Evolutionary conservation across 805 yeast species (phyloP).

Genomic region (Kazachstania viticola): DNA sequence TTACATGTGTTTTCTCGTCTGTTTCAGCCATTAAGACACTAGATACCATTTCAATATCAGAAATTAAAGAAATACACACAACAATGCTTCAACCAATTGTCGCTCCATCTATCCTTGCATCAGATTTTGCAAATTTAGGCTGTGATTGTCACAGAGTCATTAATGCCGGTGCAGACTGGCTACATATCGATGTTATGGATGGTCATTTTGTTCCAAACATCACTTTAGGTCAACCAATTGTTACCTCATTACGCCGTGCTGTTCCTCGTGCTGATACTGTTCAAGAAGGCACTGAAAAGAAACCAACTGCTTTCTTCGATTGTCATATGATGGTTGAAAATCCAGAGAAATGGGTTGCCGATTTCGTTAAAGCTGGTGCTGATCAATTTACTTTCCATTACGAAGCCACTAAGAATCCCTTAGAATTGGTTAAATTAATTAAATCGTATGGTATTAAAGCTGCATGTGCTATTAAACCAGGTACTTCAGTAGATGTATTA

Average conservation of each 20-base stretch:
- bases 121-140: slow-evolving; percentile 83
- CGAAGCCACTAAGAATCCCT: slow-evolving; percentile 79
- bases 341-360: slow-evolving; percentile 91
- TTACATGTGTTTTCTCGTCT: too few relatives aligned
- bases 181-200: slow-evolving; percentile 97
- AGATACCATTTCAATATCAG: too few relatives aligned
- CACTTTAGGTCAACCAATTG: slow-evolving; percentile 86
- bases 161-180: slow-evolving; percentile 84
- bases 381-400: slow-evolving; percentile 93
- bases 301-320: slow-evolving; percentile 56
- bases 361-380: slow-evolving; percentile 87
- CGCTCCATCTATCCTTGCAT: slow-evolving; percentile 91
- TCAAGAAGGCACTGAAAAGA: slow-evolving; percentile 12
- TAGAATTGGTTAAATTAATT: slow-evolving; percentile 62
- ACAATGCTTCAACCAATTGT: slow-evolving; percentile 78
- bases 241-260: slow-evolving; percentile 60
- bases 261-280: slow-evolving; percentile 53
- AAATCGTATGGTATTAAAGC: slow-evolving; percentile 78
- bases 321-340: slow-evolving; percentile 96
- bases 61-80: too few relatives aligned
- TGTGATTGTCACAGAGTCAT: slow-evolving; percentile 77
- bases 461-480: slow-evolving; percentile 91
- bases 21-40: too few relatives aligned
- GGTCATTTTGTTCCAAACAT: slow-evolving; percentile 97
- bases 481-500: slow-evolving; percentile 75